Evolutionary conservation across 306 rosid species (phyloP).

Genomic region (Betula pendula): DNA sequence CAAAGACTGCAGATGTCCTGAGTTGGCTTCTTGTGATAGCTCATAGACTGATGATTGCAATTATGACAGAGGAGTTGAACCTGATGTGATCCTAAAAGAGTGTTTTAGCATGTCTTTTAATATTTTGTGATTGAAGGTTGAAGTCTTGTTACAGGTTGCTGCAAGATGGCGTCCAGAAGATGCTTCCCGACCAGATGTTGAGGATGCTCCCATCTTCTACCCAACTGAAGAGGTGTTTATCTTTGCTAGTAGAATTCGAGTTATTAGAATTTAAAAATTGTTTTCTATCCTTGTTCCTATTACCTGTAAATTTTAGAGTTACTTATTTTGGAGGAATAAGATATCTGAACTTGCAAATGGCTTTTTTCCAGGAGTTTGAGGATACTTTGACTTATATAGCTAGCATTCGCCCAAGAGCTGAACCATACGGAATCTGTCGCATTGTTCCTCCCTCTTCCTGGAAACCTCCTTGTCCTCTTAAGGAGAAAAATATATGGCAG

Average conservation of each 20-base stretch:
- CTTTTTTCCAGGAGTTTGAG: conserved; percentile 72
- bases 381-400: conserved; percentile 87
- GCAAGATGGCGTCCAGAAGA: conserved; percentile 92
- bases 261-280: conserved; percentile 10
- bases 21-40: conserved; percentile 15
- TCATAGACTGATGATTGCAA: conserved; percentile 18
- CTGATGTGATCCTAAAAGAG: conserved; percentile 11
- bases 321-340: conserved; percentile 26
- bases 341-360: conserved; percentile 31
- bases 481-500: conserved; percentile 71
- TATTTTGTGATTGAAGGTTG: conserved; percentile 34
- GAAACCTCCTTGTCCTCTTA: conserved; percentile 94
- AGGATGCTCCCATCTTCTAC: conserved; percentile 87
- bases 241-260: conserved; percentile 24
- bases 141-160: conserved; percentile 63
- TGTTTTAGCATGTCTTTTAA: conserved; percentile 12
- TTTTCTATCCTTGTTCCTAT: conserved; percentile 20
- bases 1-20: neutral
- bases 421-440: conserved; percentile 92
- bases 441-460: conserved; percentile 96
- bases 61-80: conserved; percentile 5
- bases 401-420: conserved; percentile 76
- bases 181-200: conserved; percentile 63
- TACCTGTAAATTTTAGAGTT: conserved; percentile 21
- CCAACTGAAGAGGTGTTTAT: conserved; percentile 88